Conservation (phyloP, 129 eudicot species). For the Lactuca sativa region DNA sequence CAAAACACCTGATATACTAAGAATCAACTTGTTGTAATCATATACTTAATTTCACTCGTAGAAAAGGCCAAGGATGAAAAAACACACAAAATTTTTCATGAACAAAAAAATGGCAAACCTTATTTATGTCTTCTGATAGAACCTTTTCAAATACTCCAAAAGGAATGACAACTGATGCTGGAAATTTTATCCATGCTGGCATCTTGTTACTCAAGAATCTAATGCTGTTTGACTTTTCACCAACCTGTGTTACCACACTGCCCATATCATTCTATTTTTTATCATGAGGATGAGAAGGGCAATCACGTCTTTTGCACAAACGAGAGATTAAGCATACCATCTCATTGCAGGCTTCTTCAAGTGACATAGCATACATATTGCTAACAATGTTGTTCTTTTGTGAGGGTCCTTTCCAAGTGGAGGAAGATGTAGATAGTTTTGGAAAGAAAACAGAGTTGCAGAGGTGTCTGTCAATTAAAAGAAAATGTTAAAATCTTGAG, state of each 20-base stretch:
- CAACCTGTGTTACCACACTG: slow-evolving; percentile 31
- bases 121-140: slow-evolving; percentile 49
- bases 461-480: slow-evolving; percentile 27
- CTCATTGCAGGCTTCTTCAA: slow-evolving; percentile 39
- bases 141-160: slow-evolving; percentile 48
- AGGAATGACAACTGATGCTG: slow-evolving; percentile 47
- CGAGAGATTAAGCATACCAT: slow-evolving; percentile 33
- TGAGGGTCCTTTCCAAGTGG: slow-evolving; percentile 31
- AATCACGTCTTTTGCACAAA: neutral
- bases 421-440: slow-evolving; percentile 34
- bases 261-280: neutral
- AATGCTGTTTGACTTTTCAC: slow-evolving; percentile 52
- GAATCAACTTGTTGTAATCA: neutral
- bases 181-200: slow-evolving; percentile 48
- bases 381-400: slow-evolving; percentile 35
- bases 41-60: neutral
- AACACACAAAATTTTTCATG: neutral
- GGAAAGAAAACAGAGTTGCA: slow-evolving; percentile 38
- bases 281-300: neutral
- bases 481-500: slow-evolving; percentile 10
- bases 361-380: slow-evolving; percentile 43
- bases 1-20: neutral
- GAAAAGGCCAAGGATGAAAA: neutral
- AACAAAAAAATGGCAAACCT: slow-evolving; percentile 30
- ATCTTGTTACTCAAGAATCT: slow-evolving; percentile 42